Percentiles rank a stretch among this genome's conserved stretches.
Conservation (phyloP, 306 rosid species). For the Medicago ruthenica region DNA sequence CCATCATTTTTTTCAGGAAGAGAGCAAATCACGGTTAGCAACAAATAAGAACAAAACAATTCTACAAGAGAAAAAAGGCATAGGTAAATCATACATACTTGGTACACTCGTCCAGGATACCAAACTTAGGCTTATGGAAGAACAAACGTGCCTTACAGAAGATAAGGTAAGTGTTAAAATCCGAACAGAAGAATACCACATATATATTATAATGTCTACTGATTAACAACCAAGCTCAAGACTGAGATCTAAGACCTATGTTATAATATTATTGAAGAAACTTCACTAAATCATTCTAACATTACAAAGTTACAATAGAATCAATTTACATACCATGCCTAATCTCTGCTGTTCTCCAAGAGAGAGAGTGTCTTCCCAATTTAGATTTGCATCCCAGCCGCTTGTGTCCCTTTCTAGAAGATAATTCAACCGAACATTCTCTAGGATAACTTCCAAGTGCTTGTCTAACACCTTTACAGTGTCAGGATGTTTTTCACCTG, state of each 20-base stretch:
- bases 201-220: conserved; percentile 7
- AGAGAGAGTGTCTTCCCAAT: conserved; percentile 95
- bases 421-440: conserved; percentile 87
- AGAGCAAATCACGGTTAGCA: conserved; percentile 26
- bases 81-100: conserved; percentile 66
- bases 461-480: conserved; percentile 58
- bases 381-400: conserved; percentile 90
- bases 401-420: conserved; percentile 81
- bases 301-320: conserved; percentile 14
- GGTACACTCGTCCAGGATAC: conserved; percentile 97
- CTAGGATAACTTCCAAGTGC: conserved; percentile 75
- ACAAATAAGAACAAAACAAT: conserved; percentile 27
- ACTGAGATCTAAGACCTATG: conserved; percentile 10
- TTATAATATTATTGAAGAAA: conserved; percentile 29
- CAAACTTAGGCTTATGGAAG: conserved; percentile 94
- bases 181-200: conserved; percentile 29
- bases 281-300: conserved; percentile 28
- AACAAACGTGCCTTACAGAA: conserved; percentile 85
- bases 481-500: conserved; percentile 60
- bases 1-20: conserved; percentile 41
- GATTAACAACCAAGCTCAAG: not conserved
- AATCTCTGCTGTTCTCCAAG: conserved; percentile 99
- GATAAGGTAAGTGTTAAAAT: conserved; percentile 45
- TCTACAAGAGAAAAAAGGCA: conserved; percentile 8
- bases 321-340: conserved; percentile 81